These are phyloP conservation scores for Pichia sp. DNA, from an alignment of 1,139 yeast genomes.

Conservation along the genomic window DNA sequence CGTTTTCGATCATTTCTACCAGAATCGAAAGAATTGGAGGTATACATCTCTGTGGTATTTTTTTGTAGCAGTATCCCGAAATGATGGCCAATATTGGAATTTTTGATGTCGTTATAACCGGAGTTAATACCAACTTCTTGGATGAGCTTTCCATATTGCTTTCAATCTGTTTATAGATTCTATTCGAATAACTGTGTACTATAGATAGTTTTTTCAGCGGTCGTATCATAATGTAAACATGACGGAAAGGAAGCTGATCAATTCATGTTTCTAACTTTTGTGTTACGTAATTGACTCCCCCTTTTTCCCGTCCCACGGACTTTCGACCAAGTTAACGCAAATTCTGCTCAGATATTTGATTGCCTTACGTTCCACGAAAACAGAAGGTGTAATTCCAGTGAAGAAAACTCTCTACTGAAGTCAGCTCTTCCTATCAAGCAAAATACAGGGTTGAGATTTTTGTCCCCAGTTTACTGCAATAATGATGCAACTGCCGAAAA, in stretches of 20 bases:
- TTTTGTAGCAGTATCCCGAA: constrained; percentile 37
- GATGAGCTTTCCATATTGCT: constrained; percentile 1
- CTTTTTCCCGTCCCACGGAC: too few relatives aligned
- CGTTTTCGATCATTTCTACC: constrained; percentile 35
- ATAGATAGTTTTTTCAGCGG: neutral
- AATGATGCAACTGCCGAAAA: too few relatives aligned
- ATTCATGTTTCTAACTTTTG: neutral
- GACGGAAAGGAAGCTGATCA: neutral
- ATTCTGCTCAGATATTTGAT: too few relatives aligned
- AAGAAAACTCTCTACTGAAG: too few relatives aligned
- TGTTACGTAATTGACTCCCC: neutral
- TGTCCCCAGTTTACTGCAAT: too few relatives aligned
- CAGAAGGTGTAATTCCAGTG: too few relatives aligned
- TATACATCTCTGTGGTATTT: constrained; percentile 33
- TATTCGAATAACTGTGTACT: neutral
- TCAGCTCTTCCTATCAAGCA: too few relatives aligned
- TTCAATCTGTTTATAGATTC: neutral
- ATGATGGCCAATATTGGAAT: constrained; percentile 35
- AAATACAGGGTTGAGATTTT: too few relatives aligned
- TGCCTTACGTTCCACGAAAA: too few relatives aligned
- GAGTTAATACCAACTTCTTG: constrained; percentile 27
- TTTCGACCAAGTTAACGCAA: too few relatives aligned
- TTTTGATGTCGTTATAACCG: constrained; percentile 37
- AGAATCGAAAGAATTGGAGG: constrained; percentile 36
- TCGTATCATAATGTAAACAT: neutral